Conservation (phyloP, 768 basidiomycete genomes). For the Gymnopilus dilepis region DNA sequence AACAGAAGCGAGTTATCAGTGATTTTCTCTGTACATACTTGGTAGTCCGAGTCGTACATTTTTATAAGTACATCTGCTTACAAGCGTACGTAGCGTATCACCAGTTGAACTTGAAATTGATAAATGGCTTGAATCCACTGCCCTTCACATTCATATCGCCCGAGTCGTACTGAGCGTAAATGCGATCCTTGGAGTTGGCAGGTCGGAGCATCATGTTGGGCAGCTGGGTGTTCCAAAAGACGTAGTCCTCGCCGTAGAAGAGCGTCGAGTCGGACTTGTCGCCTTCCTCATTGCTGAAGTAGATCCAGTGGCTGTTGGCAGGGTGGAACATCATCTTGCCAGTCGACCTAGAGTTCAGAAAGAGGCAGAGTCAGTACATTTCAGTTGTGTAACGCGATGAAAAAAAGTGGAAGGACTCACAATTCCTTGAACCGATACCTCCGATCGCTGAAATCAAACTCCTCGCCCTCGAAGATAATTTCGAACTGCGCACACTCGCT, state of each 20-base stretch:
- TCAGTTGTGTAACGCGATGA: no score
- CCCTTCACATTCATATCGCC: constrained; percentile 8
- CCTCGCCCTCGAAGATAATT: not conserved
- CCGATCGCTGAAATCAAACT: not conserved
- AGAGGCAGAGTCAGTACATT: not conserved
- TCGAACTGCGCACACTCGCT: not conserved
- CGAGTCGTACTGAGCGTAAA: constrained; percentile 10
- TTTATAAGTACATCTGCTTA: no score
- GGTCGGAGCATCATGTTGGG: constrained; percentile 2
- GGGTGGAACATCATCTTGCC: constrained; percentile 5
- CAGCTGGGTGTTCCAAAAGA: constrained; percentile 1
- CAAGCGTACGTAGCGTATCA: no score
- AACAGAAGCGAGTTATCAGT: no score
- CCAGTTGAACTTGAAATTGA: not conserved
- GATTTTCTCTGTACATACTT: no score
- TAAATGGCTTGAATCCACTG: constrained; percentile 2
- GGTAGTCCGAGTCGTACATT: no score
- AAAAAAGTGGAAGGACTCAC: not conserved
- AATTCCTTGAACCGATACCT: not conserved
- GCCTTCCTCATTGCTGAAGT: not conserved
- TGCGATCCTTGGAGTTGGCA: not conserved
- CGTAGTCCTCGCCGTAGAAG: constrained; percentile 3
- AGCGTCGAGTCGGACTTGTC: constrained; percentile 3
- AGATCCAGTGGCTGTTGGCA: constrained; percentile 2
- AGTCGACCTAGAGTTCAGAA: not conserved